phyloP scores from a whole-genome alignment of 305 asterid species.

The Solanum hybrid region DNA sequence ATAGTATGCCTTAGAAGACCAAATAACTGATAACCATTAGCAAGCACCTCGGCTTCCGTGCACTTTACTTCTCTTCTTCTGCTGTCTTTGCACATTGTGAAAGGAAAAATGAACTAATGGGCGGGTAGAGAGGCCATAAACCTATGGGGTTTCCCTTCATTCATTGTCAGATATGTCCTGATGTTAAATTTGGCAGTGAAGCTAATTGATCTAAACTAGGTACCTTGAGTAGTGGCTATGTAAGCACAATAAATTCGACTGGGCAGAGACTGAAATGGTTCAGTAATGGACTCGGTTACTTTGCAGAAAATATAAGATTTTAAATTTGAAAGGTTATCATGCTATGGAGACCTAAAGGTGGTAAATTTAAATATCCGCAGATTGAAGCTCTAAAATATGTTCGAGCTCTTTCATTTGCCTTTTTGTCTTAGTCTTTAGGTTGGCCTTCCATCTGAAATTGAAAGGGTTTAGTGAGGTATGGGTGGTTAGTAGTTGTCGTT shows the following conservation, averaged over 20 bases:
- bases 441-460: neutral
- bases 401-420: neutral
- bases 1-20: neutral
- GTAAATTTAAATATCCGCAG: neutral
- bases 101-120: neutral
- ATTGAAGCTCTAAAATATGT: neutral
- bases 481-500: neutral
- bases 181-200: neutral
- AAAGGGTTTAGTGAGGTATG: neutral
- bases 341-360: neutral
- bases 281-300: neutral
- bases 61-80: neutral
- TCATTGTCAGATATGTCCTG: neutral
- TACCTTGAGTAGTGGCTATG: neutral
- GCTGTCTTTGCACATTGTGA: neutral
- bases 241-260: neutral
- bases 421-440: neutral
- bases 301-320: neutral
- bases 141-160: neutral
- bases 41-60: neutral
- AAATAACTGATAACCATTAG: neutral
- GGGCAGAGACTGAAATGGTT: neutral
- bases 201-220: neutral
- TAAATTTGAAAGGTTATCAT: neutral
- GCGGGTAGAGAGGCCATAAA: neutral